These are phyloP conservation scores for Trypanosoma melophagium DNA, from an alignment of 208 protist species.

Conservation along the genomic window DNA sequence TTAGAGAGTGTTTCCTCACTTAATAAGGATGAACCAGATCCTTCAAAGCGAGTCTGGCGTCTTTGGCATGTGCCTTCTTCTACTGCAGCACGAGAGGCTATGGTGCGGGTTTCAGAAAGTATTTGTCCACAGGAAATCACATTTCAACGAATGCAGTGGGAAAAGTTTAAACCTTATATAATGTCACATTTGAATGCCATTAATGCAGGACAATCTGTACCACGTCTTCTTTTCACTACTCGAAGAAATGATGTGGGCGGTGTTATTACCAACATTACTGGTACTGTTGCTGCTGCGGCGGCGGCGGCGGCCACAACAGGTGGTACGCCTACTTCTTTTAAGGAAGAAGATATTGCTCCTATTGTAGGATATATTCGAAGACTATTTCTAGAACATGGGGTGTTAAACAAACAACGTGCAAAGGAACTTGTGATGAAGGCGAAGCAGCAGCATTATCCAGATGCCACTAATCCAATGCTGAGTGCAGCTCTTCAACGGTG, in stretches of 20 bases:
- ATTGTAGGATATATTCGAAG: conserved; percentile 65
- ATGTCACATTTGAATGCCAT: conserved; percentile 50
- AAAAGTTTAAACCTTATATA: conserved; percentile 36
- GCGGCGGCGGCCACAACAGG: conserved; percentile 13
- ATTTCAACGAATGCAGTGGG: conserved; percentile 56
- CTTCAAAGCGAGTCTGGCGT: conserved; percentile 60
- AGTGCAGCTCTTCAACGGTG: conserved; percentile 58
- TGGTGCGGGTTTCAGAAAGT: conserved; percentile 30
- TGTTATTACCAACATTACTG: conserved; percentile 10
- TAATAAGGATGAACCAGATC: conserved; percentile 46
- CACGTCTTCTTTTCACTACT: conserved; percentile 34
- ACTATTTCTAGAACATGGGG: conserved; percentile 79
- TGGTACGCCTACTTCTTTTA: conserved; percentile 17
- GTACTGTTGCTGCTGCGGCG: not conserved
- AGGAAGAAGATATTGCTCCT: conserved; percentile 48
- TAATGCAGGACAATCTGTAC: conserved; percentile 30
- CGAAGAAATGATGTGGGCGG: not conserved
- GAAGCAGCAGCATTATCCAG: conserved; percentile 59
- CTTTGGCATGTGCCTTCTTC: conserved; percentile 55
- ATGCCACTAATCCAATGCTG: conserved; percentile 78
- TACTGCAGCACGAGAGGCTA: conserved; percentile 9
- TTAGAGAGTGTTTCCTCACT: conserved; percentile 55
- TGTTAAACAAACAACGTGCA: conserved; percentile 79
- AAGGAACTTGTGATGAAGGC: conserved; percentile 78
- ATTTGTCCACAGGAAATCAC: conserved; percentile 44